phyloP scores from a whole-genome alignment of 768 basidiomycete species.

The Suillus bovinus region DNA sequence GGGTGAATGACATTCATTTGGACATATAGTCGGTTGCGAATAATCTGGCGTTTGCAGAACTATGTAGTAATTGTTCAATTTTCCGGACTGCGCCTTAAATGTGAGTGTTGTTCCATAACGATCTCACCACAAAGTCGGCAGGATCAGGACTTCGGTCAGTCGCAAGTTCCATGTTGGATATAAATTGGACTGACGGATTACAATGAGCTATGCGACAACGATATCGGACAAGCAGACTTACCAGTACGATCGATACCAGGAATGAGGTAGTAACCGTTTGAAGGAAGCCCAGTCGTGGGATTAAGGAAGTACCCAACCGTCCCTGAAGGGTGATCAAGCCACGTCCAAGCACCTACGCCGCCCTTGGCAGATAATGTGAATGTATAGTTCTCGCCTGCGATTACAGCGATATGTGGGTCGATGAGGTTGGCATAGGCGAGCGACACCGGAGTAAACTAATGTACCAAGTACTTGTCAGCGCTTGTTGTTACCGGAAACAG shows the following conservation, averaged over 20 bases:
- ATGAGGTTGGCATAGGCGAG: constrained; percentile 46
- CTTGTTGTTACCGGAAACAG: neutral
- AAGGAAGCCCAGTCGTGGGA: constrained; percentile 37
- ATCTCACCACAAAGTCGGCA: constrained; percentile 49
- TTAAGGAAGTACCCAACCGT: constrained; percentile 57
- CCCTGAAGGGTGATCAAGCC: constrained; percentile 58
- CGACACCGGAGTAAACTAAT: constrained; percentile 54
- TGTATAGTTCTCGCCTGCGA: constrained; percentile 33
- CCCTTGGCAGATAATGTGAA: constrained; percentile 54
- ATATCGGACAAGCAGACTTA: constrained; percentile 25
- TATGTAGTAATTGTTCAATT: neutral
- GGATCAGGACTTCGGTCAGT: constrained; percentile 37
- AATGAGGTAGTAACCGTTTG: constrained; percentile 56
- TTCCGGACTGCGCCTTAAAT: constrained; percentile 9
- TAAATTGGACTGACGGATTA: constrained; percentile 39
- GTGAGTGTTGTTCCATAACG: constrained; percentile 56
- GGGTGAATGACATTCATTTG: neutral
- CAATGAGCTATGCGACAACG: neutral
- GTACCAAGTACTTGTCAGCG: constrained; percentile 1
- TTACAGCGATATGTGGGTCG: constrained; percentile 49
- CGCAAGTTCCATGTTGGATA: constrained; percentile 41
- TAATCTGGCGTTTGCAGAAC: neutral
- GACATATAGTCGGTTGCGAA: neutral
- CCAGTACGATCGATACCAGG: constrained; percentile 55
- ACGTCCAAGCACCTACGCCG: constrained; percentile 58